Evolutionary conservation across 352 stramenopile species (phyloP), one percentile per base, ranked within the genome.

Genomic region (Salisapilia sapeloensis): DNA sequence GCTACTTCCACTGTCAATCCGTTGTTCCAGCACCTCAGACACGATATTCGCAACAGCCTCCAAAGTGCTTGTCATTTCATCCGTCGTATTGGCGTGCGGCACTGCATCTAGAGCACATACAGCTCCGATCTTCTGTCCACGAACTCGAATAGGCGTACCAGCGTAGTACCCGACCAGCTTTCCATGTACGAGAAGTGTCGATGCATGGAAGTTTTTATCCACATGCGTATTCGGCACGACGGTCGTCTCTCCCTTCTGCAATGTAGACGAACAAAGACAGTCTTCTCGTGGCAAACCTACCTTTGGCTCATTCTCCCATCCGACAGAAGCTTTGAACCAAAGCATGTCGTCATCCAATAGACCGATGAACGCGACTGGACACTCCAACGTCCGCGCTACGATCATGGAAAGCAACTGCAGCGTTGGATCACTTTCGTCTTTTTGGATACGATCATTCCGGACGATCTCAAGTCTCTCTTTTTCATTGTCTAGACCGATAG

Each of bases 1-100:
- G 15, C 21, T 5, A 6, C 28, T 35, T 2, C 28, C 41, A 9
- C 35, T 25, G 12, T 69, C 48, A 12, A 79, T 34, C 15, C 71
- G 64, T 43, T 86, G 64, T 38, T 86, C 71, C 11, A 86, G 51
- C 11, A 86, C 71, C 28, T 86, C 66, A 0, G 66, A 81, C n/a
- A 77, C 71, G 21, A 86, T 86, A 15, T 76, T 81, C 4, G 66
- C 66, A 22, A 86, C 57, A 0, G 66, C 64, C 31, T 83, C 71
- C 12, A 86, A 57, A 4, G 64, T 86, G 24, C 61, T 79, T 20
- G 47, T 58, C 64, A 80, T 81, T 7, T 57, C 44, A 1, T 59
- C 33, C 0, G 59, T 66, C 2, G 65, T 83, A 14, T 46, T 35
- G 6, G 35, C 40, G 29, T 80, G 71, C 2, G 71, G 49, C 13